phyloP scores from a whole-genome alignment of 2,329 filamentous ascomycete genomes.

The Teratosphaeria pseudoeucalypti region DNA sequence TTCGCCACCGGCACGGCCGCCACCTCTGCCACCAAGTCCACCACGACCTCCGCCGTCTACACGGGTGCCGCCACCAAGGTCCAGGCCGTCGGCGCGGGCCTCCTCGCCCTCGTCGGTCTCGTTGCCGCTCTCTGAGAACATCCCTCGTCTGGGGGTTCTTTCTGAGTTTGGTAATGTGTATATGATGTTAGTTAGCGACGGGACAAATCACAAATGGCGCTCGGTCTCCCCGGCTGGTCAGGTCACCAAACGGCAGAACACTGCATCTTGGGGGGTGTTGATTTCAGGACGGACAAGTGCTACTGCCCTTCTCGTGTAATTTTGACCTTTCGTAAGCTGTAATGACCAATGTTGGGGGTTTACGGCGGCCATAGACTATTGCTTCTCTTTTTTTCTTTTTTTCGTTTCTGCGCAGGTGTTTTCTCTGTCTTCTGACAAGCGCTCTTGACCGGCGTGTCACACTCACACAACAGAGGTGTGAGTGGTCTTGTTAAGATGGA shows the following conservation, averaged over 20 bases:
- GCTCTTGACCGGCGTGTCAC: not conserved
- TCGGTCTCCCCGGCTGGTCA: not conserved
- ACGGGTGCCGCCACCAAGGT: slow-evolving; percentile 44
- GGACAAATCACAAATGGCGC: not conserved
- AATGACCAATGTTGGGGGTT: not conserved
- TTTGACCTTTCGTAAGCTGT: not conserved
- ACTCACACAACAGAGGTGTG: no score
- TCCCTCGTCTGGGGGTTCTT: not conserved
- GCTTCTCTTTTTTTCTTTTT: no score
- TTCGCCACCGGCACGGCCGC: slow-evolving; percentile 3
- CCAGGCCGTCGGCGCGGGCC: slow-evolving; percentile 37
- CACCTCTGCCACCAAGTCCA: slow-evolving; percentile 1
- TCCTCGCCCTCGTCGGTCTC: slow-evolving; percentile 44
- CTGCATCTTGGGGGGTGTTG: not conserved
- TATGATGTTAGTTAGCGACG: not conserved
- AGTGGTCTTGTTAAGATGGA: no score
- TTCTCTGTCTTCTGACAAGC: slow-evolving; percentile 1
- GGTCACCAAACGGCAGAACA: not conserved
- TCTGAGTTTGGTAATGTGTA: not conserved
- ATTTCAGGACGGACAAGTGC: not conserved
- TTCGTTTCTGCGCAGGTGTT: not conserved
- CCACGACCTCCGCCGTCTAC: slow-evolving; percentile 29
- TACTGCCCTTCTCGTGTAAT: not conserved
- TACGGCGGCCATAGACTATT: not conserved
- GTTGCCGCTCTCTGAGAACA: slow-evolving; percentile 25